Evolutionary conservation across 2,329 filamentous ascomycete species (phyloP).

Genomic region (Diaporthe capsici): DNA sequence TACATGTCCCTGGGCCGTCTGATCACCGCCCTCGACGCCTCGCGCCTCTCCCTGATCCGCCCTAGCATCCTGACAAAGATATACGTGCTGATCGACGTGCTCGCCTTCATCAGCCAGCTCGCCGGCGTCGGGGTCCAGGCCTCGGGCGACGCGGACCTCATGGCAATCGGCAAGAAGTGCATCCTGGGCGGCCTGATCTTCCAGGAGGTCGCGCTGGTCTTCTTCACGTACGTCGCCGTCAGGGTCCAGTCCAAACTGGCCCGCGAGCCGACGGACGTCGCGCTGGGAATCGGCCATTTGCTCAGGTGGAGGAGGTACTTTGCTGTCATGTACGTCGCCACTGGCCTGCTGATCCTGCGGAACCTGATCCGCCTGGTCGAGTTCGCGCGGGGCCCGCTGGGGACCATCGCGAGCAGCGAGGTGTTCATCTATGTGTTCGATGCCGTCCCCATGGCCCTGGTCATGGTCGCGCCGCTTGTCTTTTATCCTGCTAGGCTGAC

Average conservation of each 20-base stretch:
- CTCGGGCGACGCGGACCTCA: conserved; percentile 36
- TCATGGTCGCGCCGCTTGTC: conserved; percentile 41
- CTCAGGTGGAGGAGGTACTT: conserved; percentile 44
- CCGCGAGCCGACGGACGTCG: conserved; percentile 17
- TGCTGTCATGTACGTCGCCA: conserved; percentile 41
- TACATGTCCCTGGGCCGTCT: conserved; percentile 58
- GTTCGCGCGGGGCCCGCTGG: conserved; percentile 42
- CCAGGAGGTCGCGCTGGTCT: conserved; percentile 38
- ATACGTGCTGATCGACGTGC: conserved; percentile 61
- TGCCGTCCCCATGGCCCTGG: conserved; percentile 40
- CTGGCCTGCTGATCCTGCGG: conserved; percentile 41
- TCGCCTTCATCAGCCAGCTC: conserved; percentile 59
- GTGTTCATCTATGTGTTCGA: conserved; percentile 42
- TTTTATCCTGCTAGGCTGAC: conserved; percentile 41
- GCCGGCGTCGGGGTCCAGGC: conserved; percentile 48
- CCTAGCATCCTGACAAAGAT: conserved; percentile 58
- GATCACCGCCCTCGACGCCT: conserved; percentile 51
- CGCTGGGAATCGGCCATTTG: conserved; percentile 4
- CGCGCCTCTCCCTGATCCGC: conserved; percentile 54
- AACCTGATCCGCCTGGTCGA: conserved; percentile 44
- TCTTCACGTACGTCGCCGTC: conserved; percentile 28
- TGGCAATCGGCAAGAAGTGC: conserved; percentile 31
- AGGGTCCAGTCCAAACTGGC: not conserved
- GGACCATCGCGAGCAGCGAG: conserved; percentile 37
- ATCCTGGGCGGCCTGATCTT: conserved; percentile 38